These are phyloP conservation scores for Malassezia nana DNA, from an alignment of 1,284 basidiomycete genomes.

Conservation along the genomic window DNA sequence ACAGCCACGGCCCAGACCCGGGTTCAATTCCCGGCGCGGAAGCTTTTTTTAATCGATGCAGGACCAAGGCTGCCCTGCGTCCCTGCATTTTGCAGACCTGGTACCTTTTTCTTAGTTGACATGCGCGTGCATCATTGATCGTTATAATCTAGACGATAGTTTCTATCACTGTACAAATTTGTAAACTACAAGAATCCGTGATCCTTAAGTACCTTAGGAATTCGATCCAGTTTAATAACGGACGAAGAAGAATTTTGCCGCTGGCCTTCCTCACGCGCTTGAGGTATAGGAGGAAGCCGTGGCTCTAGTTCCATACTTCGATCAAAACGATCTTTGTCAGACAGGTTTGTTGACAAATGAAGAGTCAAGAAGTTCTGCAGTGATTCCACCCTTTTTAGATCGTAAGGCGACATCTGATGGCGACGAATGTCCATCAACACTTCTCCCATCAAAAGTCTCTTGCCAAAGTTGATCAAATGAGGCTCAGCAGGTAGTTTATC, in stretches of 20 bases:
- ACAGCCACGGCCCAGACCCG: constrained; percentile 18
- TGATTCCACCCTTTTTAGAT: constrained; percentile 61
- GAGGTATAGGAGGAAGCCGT: constrained; percentile 57
- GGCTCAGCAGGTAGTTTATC: constrained; percentile 60
- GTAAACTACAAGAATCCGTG: constrained; percentile 64
- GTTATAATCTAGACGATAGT: no score
- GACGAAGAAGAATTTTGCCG: background rate
- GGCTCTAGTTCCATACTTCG: constrained; percentile 78
- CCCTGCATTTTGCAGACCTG: background rate
- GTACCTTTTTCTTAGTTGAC: background rate
- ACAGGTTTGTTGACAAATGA: constrained; percentile 53
- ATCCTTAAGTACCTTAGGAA: constrained; percentile 73
- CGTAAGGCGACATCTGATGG: constrained; percentile 75
- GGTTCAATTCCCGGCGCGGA: constrained; percentile 23
- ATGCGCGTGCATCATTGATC: no score
- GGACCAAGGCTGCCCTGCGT: no score
- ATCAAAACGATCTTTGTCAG: constrained; percentile 56
- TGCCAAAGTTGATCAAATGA: constrained; percentile 81
- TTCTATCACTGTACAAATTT: background rate
- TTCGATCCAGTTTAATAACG: constrained; percentile 58
- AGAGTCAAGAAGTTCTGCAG: constrained; percentile 70
- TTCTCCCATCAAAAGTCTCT: constrained; percentile 83
- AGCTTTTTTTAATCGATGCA: constrained; percentile 16
- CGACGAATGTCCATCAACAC: constrained; percentile 92
- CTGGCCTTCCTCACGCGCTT: background rate